Evolutionary conservation across 495 filamentous ascomycete species (phyloP).

Genomic region (Podospora comata): DNA sequence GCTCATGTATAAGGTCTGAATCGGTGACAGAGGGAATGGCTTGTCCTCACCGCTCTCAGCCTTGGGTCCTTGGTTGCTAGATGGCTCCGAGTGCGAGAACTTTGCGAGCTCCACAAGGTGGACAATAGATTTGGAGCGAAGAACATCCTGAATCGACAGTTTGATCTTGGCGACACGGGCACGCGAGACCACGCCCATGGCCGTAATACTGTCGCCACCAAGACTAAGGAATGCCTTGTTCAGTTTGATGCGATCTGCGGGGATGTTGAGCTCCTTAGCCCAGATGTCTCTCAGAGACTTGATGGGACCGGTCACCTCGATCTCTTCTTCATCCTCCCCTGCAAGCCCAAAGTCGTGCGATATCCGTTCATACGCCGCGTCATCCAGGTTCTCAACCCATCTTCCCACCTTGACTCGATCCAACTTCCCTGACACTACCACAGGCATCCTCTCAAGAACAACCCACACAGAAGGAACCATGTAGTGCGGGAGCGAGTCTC

Average conservation of each 20-base stretch:
- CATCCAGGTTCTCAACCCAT: slow-evolving; percentile 22
- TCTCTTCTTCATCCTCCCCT: slow-evolving; percentile 16
- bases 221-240: slow-evolving; percentile 23
- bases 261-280: slow-evolving; percentile 21
- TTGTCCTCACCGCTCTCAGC: slow-evolving; percentile 39
- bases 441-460: slow-evolving; percentile 50
- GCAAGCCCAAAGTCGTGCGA: slow-evolving; percentile 14
- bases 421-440: slow-evolving; percentile 51
- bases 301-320: slow-evolving; percentile 5
- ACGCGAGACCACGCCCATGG: slow-evolving; percentile 29
- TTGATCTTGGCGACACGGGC: slow-evolving; percentile 22
- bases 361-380: slow-evolving; percentile 19
- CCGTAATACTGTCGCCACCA: slow-evolving; percentile 28
- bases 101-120: slow-evolving; percentile 28
- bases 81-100: neutral
- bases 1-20: slow-evolving; percentile 57
- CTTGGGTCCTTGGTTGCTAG: neutral
- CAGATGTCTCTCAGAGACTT: slow-evolving; percentile 21
- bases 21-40: slow-evolving; percentile 56
- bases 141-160: slow-evolving; percentile 26
- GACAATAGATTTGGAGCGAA: slow-evolving; percentile 29
- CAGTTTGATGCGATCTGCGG: slow-evolving; percentile 19
- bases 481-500: slow-evolving; percentile 35
- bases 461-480: slow-evolving; percentile 60
- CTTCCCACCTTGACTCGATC: slow-evolving; percentile 43